Evolutionary conservation across 257 asterid species (phyloP).

Genomic region (Paulownia fortunei): DNA sequence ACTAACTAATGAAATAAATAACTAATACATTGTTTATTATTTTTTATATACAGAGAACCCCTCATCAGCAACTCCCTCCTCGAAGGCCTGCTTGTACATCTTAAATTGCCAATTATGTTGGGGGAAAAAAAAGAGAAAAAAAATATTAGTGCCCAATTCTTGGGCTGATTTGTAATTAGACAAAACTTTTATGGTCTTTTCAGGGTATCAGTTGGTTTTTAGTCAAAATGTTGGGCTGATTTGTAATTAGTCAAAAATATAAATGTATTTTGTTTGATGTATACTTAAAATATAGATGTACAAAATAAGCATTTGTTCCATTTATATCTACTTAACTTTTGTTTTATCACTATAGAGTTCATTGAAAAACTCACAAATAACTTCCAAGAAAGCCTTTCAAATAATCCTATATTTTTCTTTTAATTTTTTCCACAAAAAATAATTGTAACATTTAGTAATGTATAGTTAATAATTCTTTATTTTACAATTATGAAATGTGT

Average conservation of each 20-base stretch:
- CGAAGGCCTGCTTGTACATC: slow-evolving; percentile 80
- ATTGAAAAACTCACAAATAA: too few species aligned
- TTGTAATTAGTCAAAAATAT: slow-evolving; percentile 10
- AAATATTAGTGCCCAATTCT: slow-evolving; percentile 11
- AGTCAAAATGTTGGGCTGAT: background rate
- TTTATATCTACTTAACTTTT: background rate
- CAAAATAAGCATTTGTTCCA: background rate
- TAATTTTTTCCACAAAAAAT: too few species aligned
- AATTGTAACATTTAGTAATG: too few species aligned
- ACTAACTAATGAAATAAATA: too few species aligned
- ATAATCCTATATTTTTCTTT: too few species aligned
- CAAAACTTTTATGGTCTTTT: background rate
- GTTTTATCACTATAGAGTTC: too few species aligned
- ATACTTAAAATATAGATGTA: background rate
- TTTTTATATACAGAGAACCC: slow-evolving; percentile 75
- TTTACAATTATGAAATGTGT: too few species aligned
- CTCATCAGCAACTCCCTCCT: slow-evolving; percentile 88
- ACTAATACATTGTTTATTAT: background rate
- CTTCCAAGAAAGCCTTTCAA: too few species aligned
- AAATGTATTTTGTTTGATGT: background rate
- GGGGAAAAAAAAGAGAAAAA: background rate
- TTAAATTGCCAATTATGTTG: slow-evolving; percentile 22
- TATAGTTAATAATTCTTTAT: too few species aligned
- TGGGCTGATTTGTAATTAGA: slow-evolving; percentile 28
- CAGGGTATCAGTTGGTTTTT: background rate